These are phyloP conservation scores for Cercospora sp. DNA, from an alignment of 2,329 filamentous ascomycete genomes.

Conservation along the genomic window DNA sequence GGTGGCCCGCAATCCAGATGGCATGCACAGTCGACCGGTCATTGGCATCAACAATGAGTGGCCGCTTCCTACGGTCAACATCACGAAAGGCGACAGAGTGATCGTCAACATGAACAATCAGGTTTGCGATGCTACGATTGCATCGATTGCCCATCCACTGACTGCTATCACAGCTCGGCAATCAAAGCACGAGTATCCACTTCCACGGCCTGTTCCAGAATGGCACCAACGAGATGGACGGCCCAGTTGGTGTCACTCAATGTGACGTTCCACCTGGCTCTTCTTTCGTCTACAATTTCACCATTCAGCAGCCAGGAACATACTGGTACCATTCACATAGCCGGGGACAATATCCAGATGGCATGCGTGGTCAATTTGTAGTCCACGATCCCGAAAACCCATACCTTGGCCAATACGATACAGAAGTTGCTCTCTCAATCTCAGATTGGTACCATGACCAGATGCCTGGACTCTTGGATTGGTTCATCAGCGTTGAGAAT, in stretches of 20 bases:
- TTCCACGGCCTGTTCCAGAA: constrained; percentile 80
- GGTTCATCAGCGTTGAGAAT: constrained; percentile 57
- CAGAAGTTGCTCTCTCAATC: constrained; percentile 66
- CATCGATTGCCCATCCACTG: no score
- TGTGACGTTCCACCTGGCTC: constrained; percentile 65
- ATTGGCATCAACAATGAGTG: constrained; percentile 74
- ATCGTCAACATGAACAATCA: constrained; percentile 69
- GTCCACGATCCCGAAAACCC: constrained; percentile 61
- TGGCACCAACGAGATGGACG: constrained; percentile 74
- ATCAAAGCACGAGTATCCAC: constrained; percentile 67
- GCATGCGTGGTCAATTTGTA: constrained; percentile 66
- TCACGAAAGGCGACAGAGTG: constrained; percentile 71
- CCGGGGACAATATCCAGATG: constrained; percentile 66
- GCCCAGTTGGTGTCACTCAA: constrained; percentile 66
- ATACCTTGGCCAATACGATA: constrained; percentile 55
- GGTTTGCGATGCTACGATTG: constrained; percentile 17
- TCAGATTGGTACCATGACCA: constrained; percentile 72
- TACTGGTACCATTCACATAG: constrained; percentile 70
- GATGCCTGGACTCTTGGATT: constrained; percentile 52
- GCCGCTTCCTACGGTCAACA: constrained; percentile 70
- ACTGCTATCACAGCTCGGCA: constrained; percentile 49
- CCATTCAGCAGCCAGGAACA: constrained; percentile 53
- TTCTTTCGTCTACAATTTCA: constrained; percentile 68
- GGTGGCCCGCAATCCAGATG: constrained; percentile 57
- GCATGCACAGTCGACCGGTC: constrained; percentile 50